phyloP scores from a whole-genome alignment of 2,329 filamentous ascomycete genomes.

The Talaromyces sp. region DNA sequence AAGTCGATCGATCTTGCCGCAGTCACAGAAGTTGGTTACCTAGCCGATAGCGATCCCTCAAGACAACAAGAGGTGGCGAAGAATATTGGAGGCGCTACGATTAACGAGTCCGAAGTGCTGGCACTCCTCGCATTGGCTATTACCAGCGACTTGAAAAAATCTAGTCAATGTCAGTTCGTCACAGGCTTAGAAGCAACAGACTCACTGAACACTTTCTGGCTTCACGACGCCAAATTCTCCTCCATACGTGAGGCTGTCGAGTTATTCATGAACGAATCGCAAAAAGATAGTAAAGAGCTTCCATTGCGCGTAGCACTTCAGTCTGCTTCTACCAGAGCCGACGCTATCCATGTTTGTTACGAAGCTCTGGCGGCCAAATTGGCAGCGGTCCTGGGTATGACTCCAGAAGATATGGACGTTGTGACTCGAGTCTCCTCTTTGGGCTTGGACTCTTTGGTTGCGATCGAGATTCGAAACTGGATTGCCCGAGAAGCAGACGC shows the following conservation, averaged over 20 bases:
- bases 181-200: slow-evolving; percentile 48
- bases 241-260: slow-evolving; percentile 32
- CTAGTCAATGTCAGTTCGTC: slow-evolving; percentile 52
- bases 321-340: slow-evolving; percentile 4
- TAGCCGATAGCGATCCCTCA: slow-evolving; percentile 9
- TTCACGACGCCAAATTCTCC: slow-evolving; percentile 9
- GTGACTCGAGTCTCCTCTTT: slow-evolving; percentile 17
- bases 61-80: slow-evolving; percentile 25
- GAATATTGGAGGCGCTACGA: slow-evolving; percentile 23
- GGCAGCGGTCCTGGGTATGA: not conserved
- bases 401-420: slow-evolving; percentile 8
- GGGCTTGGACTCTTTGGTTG: slow-evolving; percentile 29
- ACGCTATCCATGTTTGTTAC: slow-evolving; percentile 6
- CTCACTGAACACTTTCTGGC: slow-evolving; percentile 7
- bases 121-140: slow-evolving; percentile 54
- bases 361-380: slow-evolving; percentile 4
- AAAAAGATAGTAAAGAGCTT: not conserved
- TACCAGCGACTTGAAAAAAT: slow-evolving; percentile 40
- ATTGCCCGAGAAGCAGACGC: slow-evolving; percentile 41
- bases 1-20: slow-evolving; percentile 13
- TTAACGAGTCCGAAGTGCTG: slow-evolving; percentile 50
- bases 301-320: not conserved
- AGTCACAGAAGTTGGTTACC: slow-evolving; percentile 10
- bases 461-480: slow-evolving; percentile 31
- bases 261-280: slow-evolving; percentile 16